Evolutionary conservation across 176 grass and related monocot genomes (phyloP).

Genomic region (Ananas comosus): DNA sequence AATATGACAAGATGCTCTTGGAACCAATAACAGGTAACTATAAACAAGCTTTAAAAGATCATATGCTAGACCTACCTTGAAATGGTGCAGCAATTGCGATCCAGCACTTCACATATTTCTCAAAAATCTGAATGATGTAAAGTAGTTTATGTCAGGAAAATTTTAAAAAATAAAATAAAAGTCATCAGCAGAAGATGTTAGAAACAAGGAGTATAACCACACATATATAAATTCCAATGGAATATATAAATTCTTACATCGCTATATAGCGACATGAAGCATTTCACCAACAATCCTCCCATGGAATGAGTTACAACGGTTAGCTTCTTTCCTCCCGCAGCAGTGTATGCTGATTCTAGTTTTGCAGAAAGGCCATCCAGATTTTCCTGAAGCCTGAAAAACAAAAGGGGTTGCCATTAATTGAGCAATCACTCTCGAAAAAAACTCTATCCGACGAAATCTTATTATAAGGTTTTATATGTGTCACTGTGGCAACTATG

Average conservation of each 20-base stretch:
- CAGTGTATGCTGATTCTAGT: constrained; percentile 53
- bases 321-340: constrained; percentile 87
- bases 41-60: neutral
- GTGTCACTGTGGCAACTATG: no score
- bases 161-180: neutral
- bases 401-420: neutral
- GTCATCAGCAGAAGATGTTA: neutral
- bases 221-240: constrained; percentile 15
- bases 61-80: constrained; percentile 51
- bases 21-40: neutral
- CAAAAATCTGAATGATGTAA: constrained; percentile 55
- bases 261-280: constrained; percentile 71
- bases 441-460: no score
- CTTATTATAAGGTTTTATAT: no score
- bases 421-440: no score
- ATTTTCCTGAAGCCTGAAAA: constrained; percentile 68
- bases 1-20: neutral
- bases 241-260: constrained; percentile 44
- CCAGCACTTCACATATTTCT: constrained; percentile 95
- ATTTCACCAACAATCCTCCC: constrained; percentile 94
- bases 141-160: neutral
- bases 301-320: constrained; percentile 93
- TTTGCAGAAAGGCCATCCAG: constrained; percentile 70
- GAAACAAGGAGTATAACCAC: constrained; percentile 17
- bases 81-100: constrained; percentile 98